phyloP scores from a whole-genome alignment of 257 asterid species.

The Solanum medicagineum region DNA sequence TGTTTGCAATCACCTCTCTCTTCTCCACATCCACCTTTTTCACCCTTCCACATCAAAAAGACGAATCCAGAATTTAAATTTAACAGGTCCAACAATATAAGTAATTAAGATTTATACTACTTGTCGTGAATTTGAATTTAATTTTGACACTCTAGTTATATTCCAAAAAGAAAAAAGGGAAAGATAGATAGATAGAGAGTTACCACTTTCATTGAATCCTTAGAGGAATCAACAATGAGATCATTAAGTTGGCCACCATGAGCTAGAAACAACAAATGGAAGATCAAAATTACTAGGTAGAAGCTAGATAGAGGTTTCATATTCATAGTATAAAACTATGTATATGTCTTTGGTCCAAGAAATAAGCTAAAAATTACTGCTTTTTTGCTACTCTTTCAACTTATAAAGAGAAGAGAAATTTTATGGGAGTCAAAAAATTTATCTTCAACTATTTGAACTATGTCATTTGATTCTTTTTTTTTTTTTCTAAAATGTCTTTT shows the following conservation, averaged over 20 bases:
- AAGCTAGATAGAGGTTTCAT: not conserved
- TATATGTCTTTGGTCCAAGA: not conserved
- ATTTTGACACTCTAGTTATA: not conserved
- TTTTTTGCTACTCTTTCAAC: not conserved
- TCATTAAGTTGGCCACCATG: not conserved
- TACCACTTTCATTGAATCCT: not conserved
- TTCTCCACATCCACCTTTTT: slow-evolving; percentile 2
- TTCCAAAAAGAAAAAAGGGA: not conserved
- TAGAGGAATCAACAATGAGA: not conserved
- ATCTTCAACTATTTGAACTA: not conserved
- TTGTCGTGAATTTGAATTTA: not conserved
- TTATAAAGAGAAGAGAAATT: not conserved
- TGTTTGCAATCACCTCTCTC: slow-evolving; percentile 12
- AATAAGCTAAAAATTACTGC: not conserved
- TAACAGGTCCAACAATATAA: not conserved
- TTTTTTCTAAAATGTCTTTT: not conserved
- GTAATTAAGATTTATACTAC: not conserved
- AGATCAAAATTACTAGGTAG: not conserved
- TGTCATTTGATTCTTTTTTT: not conserved
- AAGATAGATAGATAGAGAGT: not conserved
- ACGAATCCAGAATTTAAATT: not conserved
- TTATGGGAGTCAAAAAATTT: not conserved
- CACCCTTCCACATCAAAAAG: slow-evolving; percentile 4
- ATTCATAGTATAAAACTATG: not conserved
- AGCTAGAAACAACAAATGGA: not conserved